These are phyloP conservation scores for Ceratocystiopsis sp. DNA, from an alignment of 2,329 filamentous ascomycete species.

Conservation along the genomic window DNA sequence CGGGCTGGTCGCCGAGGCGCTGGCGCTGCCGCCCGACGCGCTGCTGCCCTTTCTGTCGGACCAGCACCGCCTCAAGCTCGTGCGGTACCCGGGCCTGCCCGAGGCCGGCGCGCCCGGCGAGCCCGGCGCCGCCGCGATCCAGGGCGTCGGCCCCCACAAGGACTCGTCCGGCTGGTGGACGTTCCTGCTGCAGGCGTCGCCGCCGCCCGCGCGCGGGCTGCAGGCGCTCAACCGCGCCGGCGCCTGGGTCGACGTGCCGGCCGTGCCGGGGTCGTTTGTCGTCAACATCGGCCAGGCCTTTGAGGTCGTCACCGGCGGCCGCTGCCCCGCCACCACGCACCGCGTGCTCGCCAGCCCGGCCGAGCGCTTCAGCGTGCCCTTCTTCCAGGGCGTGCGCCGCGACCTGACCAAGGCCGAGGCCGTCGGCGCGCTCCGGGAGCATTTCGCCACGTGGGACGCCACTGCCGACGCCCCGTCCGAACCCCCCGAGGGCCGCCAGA, in stretches of 20 bases:
- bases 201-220: conserved; percentile 29
- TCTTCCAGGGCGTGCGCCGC: conserved; percentile 32
- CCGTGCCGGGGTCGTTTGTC: conserved; percentile 31
- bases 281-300: conserved; percentile 43
- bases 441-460: conserved; percentile 12
- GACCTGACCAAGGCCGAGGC: conserved; percentile 27
- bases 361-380: conserved; percentile 26
- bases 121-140: conserved; percentile 11
- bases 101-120: not conserved
- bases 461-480: conserved; percentile 6
- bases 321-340: conserved; percentile 34
- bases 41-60: conserved; percentile 36
- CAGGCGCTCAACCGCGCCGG: conserved; percentile 32
- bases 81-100: conserved; percentile 28
- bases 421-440: conserved; percentile 18
- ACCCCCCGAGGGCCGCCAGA: conserved; percentile 18
- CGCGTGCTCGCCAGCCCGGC: conserved; percentile 18
- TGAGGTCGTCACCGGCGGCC: conserved; percentile 36
- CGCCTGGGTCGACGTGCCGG: conserved; percentile 32
- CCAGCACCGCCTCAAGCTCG: conserved; percentile 42
- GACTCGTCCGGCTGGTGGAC: conserved; percentile 49
- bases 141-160: conserved; percentile 46
- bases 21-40: conserved; percentile 27
- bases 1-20: conserved; percentile 36
- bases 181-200: conserved; percentile 42